These are phyloP conservation scores for Dactylellina sp. DNA, from an alignment of 2,329 filamentous ascomycete species.

Conservation along the genomic window DNA sequence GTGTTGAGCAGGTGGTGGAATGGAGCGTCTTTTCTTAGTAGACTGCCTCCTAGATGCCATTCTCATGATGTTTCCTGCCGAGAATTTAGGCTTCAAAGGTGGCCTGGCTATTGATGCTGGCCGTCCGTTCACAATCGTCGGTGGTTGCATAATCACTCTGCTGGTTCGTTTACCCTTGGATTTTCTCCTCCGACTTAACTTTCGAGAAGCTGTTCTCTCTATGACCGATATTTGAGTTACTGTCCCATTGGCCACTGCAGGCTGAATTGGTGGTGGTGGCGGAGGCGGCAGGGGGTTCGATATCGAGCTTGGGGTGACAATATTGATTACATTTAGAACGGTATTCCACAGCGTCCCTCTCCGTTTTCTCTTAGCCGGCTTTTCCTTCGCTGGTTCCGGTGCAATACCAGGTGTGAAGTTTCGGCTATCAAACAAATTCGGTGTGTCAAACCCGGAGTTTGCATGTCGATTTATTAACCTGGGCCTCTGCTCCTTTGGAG, in stretches of 20 bases:
- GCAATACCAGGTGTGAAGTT: conserved; percentile 25
- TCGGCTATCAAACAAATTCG: conserved; percentile 49
- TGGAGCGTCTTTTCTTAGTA: conserved; percentile 42
- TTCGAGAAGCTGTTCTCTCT: conserved; percentile 36
- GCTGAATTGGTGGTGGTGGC: conserved; percentile 10
- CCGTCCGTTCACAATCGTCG: conserved; percentile 3
- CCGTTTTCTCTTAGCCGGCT: conserved; percentile 44
- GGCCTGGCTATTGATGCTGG: conserved; percentile 26
- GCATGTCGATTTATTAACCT: conserved; percentile 54
- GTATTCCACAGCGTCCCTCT: conserved; percentile 47
- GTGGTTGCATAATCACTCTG: conserved; percentile 45
- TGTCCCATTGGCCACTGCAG: conserved; percentile 12
- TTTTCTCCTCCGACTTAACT: conserved; percentile 44
- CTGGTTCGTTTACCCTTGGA: conserved; percentile 43
- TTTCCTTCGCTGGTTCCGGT: conserved; percentile 24
- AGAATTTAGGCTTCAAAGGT: conserved; percentile 41
- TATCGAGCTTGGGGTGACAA: conserved; percentile 34
- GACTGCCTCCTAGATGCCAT: conserved; percentile 29
- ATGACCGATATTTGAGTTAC: conserved; percentile 47
- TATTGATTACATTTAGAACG: conserved; percentile 45
- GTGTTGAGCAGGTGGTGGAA: conserved; percentile 27
- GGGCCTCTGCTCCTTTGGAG: conserved; percentile 25
- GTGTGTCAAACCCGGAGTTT: conserved; percentile 47
- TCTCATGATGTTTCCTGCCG: conserved; percentile 51
- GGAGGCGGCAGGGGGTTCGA: conserved; percentile 12